Evolutionary conservation across 2,329 filamentous ascomycete genomes (phyloP).

Genomic region (Anthostomella pinea): DNA sequence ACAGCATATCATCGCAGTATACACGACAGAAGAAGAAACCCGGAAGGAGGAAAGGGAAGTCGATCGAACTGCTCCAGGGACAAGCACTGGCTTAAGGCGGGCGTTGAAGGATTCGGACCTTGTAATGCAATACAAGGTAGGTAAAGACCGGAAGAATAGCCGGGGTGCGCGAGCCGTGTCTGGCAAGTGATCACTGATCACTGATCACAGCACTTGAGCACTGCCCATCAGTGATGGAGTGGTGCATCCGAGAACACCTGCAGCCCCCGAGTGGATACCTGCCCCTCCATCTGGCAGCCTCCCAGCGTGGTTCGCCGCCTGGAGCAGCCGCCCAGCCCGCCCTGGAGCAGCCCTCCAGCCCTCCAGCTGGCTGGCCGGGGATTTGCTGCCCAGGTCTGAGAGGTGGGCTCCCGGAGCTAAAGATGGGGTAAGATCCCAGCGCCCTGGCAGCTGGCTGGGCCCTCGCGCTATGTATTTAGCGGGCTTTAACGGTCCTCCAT

Average conservation of each 20-base stretch:
- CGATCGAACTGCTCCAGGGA: neutral
- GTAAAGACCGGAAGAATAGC: slow-evolving; percentile 5
- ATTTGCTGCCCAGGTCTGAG: neutral
- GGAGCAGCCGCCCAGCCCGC: neutral
- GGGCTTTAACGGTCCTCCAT: too few relatives aligned
- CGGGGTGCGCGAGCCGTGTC: slow-evolving; percentile 10
- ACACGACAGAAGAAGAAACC: neutral
- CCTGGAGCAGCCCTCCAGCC: too few relatives aligned
- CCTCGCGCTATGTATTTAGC: neutral
- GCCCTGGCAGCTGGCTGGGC: neutral
- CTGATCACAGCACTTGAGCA: too few relatives aligned
- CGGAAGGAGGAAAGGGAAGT: slow-evolving; percentile 1
- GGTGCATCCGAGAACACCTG: too few relatives aligned
- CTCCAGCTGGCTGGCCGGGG: neutral
- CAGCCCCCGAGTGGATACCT: too few relatives aligned
- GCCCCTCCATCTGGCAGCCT: too few relatives aligned
- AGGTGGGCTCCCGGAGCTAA: neutral
- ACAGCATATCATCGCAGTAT: neutral
- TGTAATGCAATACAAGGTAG: slow-evolving; percentile 7
- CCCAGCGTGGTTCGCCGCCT: too few relatives aligned
- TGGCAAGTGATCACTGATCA: too few relatives aligned
- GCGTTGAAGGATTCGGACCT: slow-evolving; percentile 20
- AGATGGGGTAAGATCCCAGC: slow-evolving; percentile 7
- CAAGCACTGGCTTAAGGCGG: too few relatives aligned
- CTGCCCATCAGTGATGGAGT: too few relatives aligned